Evolutionary conservation across 805 yeast species (phyloP).

Genomic region (Ogataea paraovalis): DNA sequence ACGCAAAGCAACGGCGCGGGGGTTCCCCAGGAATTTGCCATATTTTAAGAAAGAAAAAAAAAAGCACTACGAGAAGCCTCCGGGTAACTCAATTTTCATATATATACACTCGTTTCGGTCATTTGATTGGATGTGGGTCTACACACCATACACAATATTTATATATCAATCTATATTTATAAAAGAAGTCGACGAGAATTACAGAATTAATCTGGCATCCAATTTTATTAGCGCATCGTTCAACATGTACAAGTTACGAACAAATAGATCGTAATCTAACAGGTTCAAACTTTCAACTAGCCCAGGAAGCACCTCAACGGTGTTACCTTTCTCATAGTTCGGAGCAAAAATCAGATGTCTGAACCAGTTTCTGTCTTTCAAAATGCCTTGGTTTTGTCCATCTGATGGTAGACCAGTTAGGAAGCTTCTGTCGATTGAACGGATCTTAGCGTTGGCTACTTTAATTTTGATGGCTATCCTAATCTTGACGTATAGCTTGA

Average conservation of each 20-base stretch:
- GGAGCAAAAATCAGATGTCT: conserved; percentile 64
- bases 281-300: conserved; percentile 51
- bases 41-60: too few species aligned
- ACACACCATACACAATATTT: too few species aligned
- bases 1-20: too few species aligned
- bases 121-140: not conserved
- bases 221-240: conserved; percentile 9
- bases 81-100: not conserved
- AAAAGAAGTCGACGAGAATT: not conserved
- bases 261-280: conserved; percentile 36
- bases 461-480: conserved; percentile 55
- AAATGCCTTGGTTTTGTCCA: conserved; percentile 34
- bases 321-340: conserved; percentile 45
- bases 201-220: conserved; percentile 9
- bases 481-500: conserved; percentile 54
- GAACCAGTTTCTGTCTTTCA: conserved; percentile 53
- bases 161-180: not conserved
- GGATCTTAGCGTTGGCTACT: conserved; percentile 47
- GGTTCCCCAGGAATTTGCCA: too few species aligned
- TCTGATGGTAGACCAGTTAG: conserved; percentile 25
- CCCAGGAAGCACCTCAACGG: conserved; percentile 56
- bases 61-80: too few species aligned
- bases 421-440: conserved; percentile 54
- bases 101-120: not conserved
- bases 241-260: conserved; percentile 11